Conservation (phyloP, 331 rosid species). For the Stylosanthes scabra region DNA sequence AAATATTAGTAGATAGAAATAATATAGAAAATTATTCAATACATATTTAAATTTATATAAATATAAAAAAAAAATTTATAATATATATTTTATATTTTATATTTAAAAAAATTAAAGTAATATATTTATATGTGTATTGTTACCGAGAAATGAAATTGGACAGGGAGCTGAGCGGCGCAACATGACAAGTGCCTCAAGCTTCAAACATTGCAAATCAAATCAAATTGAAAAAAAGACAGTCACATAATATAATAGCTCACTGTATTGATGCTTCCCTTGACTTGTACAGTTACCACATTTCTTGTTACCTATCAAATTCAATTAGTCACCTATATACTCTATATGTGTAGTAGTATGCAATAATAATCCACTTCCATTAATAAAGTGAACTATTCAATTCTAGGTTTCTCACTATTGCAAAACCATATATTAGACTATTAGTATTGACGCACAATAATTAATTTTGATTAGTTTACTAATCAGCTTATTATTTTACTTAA, state of each 20-base stretch:
- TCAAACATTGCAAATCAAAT: conserved; percentile 40
- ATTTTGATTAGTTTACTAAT: no score
- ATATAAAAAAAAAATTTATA: no score
- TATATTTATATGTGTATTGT: no score
- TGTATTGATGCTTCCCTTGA: conserved; percentile 32
- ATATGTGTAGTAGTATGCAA: background rate
- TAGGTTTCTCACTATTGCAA: background rate
- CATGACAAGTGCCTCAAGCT: conserved; percentile 37
- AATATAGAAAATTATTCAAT: no score
- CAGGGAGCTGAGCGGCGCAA: conserved; percentile 32
- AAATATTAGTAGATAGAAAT: background rate
- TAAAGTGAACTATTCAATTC: background rate
- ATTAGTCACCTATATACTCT: conserved; percentile 8
- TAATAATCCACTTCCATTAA: background rate
- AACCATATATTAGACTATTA: no score
- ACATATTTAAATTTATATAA: no score
- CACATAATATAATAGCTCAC: background rate
- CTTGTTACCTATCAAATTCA: background rate
- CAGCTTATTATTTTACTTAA: no score
- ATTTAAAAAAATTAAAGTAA: no score
- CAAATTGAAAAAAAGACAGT: conserved; percentile 30
- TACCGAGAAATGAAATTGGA: conserved; percentile 3
- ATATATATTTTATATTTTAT: no score
- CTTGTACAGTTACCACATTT: conserved; percentile 34
- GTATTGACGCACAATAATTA: no score